Evolutionary conservation across 371 early-diverging fungal species (phyloP), one percentile per base, ranked within the genome.

Genomic region (Coemansia sp.): DNA sequence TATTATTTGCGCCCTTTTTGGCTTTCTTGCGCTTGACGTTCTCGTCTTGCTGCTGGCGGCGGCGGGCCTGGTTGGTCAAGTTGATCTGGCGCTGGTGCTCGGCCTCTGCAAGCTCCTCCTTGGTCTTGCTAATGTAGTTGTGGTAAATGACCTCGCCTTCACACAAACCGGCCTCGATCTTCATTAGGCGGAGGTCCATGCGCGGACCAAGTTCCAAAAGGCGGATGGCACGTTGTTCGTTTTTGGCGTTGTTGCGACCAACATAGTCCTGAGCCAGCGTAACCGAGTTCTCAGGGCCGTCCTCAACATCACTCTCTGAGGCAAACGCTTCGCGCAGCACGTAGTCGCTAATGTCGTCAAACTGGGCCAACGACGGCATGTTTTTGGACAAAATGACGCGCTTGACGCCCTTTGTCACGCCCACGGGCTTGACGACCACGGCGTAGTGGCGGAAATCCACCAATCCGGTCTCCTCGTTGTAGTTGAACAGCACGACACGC

Each of bases 71-170:
- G 60, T 87, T 86, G 54, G 85, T 80, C 22, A 80, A 59, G 61
- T 84, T 84, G 59, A 82, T 78, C 67, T 87, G 83, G 59, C 86
- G 82, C 59, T 80, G 83, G 40, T 69, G 72, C 63, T 86, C 83
- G 45, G 83, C 83, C 63, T 85, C 85, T 66, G 85, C 85, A 57
- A 88, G 68, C 72, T 95, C 92, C 53, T 80, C 84, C 27, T 85
- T 74, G 8, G 92, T 84, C 72, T 92, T 92, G 58, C 86, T 82
- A 45, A 92, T 85, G 60, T 69, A 59, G 22, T 34, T 71, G 67
- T 97, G 97, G 77, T 89, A 93, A 14, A 96, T 80, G 4, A 97
- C 92, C 71, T 97, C 95, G 47, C 98, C 99, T 50, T 86, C 89
- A 72, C 95, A 94, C 58, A 99, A 70, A 1, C 95, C 98, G 39